Conservation (phyloP, 768 basidiomycete genomes). For the Suillus spraguei region DNA sequence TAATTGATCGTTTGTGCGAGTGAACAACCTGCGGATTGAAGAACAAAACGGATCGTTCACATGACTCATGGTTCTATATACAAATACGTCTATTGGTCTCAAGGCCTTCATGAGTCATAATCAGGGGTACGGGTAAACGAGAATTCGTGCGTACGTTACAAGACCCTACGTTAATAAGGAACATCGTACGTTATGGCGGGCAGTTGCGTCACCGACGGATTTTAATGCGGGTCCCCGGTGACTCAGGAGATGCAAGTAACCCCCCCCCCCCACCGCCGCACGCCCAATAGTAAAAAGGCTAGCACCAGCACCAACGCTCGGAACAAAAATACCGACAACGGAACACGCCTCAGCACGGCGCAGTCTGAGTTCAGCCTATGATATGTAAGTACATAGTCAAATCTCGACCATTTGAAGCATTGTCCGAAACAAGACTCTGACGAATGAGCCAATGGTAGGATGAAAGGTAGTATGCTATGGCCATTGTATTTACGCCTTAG, state of each 20-base stretch:
- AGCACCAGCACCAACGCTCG: background rate
- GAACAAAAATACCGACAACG: background rate
- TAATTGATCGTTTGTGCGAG: background rate
- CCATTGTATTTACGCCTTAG: background rate
- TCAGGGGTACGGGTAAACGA: background rate
- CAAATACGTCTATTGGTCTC: background rate
- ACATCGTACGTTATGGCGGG: background rate
- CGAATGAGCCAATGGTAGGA: background rate
- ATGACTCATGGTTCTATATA: background rate
- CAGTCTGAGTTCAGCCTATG: background rate
- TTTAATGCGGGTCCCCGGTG: background rate
- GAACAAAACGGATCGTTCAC: background rate
- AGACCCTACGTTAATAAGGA: background rate
- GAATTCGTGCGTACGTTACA: background rate
- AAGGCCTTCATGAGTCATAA: background rate
- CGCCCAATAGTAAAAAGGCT: background rate
- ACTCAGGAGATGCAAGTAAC: background rate
- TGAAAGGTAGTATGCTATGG: background rate
- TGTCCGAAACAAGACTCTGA: background rate
- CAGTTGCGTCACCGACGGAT: background rate
- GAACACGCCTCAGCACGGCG: background rate
- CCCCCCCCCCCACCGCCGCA: background rate
- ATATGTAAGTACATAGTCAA: background rate
- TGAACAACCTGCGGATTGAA: background rate
- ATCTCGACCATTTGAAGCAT: background rate